Base-by-base conservation (phyloP, 2,329 filamentous ascomycete species). In the Incumbomyces lentus region DNA sequence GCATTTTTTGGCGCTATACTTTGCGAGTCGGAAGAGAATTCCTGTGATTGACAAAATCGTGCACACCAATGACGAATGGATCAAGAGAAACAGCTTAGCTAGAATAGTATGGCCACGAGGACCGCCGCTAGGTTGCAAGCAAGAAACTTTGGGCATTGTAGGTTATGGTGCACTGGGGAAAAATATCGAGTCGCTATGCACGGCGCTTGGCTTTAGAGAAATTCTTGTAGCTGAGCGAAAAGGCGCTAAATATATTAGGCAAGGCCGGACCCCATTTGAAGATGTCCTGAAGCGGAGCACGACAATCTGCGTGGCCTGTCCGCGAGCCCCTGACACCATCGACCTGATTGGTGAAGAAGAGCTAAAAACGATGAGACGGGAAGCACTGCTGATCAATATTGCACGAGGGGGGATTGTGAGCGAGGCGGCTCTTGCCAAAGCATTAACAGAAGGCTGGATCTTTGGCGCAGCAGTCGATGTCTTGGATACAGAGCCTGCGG, bases 401-500 rank as follows among this genome's bases (percentile, higher is more conserved):
- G 64, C 68, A 2, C 65, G 73, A 17, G 72, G 72, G 12, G 71
- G 71, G 1, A 68, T 74, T 13, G 66, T 75, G 13, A 68, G 76
- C 43, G 73, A 76, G 55, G 58, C 58, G 1, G 72, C 71, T 3
- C 58, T 76, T 11, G 62, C 69, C 13, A 58, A 59, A 14, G 71
- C 72, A 1, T 52, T 75, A 44, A 65, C 62, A 38, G 59, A 68
- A n/a, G 61, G 62, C 13, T 58, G 59, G 49, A 71, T 75, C 37
- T 50, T 68, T 2, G 72, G 73, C 1, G 72, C 71, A 38, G 73
- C 68, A 12, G 69, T 69, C 1, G 73, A 76, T 58, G 73, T 76
- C 6, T 71, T 73, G 44, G 58, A 61, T 35, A 60, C 62, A 18
- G 73, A 76, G 52, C 73, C 73, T 14, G 66, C 63, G 2, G 67